phyloP scores from a whole-genome alignment of 305 asterid genomes.

The Solanum aculeatissimum region DNA sequence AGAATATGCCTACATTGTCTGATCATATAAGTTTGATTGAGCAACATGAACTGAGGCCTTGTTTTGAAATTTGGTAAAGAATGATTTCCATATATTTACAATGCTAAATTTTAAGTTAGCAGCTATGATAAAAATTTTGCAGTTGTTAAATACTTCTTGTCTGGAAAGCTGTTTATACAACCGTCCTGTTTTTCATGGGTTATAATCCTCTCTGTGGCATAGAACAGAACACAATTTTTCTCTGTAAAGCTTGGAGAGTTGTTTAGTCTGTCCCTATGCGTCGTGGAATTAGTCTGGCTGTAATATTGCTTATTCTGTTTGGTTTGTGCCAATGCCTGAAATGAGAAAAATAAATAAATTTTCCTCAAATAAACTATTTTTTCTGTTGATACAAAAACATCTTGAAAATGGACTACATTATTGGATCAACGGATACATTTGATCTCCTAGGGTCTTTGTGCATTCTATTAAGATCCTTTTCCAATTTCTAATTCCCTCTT shows the following conservation, averaged over 20 bases:
- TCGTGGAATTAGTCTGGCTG: neutral
- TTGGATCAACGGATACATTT: neutral
- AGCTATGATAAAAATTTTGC: neutral
- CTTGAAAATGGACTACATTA: neutral
- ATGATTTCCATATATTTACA: neutral
- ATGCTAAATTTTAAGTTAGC: neutral
- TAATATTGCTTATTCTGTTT: too few species aligned
- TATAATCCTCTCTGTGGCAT: neutral
- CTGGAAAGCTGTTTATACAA: neutral
- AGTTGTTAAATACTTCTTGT: neutral
- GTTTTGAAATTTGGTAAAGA: neutral
- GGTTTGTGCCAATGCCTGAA: neutral
- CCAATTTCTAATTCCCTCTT: too few species aligned
- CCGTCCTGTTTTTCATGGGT: neutral
- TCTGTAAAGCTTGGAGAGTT: neutral
- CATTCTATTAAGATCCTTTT: neutral
- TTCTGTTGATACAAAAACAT: neutral
- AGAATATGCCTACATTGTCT: conserved; percentile 5
- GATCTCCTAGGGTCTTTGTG: neutral
- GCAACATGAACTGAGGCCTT: conserved; percentile 4
- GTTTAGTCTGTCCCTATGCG: neutral
- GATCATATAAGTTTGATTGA: neutral
- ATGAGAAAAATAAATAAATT: neutral
- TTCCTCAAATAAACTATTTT: neutral
- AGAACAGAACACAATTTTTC: neutral